Conservation (phyloP, 2,329 filamentous ascomycete species). For the Cucurbitaria berberidis region DNA sequence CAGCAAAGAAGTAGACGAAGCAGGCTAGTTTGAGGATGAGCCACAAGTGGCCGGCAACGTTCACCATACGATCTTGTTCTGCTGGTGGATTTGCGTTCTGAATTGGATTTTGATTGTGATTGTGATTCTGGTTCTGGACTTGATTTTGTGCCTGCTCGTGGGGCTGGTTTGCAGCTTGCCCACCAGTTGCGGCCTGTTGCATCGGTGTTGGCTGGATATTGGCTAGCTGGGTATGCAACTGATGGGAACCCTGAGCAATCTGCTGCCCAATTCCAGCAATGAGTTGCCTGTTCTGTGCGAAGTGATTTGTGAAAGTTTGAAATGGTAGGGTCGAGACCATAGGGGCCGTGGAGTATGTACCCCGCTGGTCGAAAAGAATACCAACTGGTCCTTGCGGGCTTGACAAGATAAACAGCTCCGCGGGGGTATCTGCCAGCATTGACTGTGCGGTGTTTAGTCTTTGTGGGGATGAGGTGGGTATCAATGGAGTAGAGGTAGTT, state of each 20-base stretch:
- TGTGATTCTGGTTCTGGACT: slow-evolving; percentile 17
- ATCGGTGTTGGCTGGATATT: slow-evolving; percentile 24
- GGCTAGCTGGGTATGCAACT: slow-evolving; percentile 26
- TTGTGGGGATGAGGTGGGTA: slow-evolving; percentile 10
- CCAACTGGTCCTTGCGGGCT: slow-evolving; percentile 47
- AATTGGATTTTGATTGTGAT: slow-evolving; percentile 16
- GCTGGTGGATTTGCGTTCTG: slow-evolving; percentile 19
- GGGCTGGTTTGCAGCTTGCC: slow-evolving; percentile 12
- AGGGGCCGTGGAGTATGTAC: slow-evolving; percentile 44
- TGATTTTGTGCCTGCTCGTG: slow-evolving; percentile 11
- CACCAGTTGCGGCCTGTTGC: slow-evolving; percentile 18
- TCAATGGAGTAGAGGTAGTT: slow-evolving; percentile 4
- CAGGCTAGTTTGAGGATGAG: slow-evolving; percentile 63
- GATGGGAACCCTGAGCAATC: slow-evolving; percentile 27
- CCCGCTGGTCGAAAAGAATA: slow-evolving; percentile 44
- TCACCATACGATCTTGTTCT: slow-evolving; percentile 34
- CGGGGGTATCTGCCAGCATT: slow-evolving; percentile 23
- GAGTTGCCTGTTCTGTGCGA: slow-evolving; percentile 41
- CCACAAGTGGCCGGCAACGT: slow-evolving; percentile 57
- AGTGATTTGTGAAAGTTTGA: slow-evolving; percentile 42
- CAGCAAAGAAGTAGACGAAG: slow-evolving; percentile 64
- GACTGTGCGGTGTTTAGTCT: slow-evolving; percentile 8
- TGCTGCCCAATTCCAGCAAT: slow-evolving; percentile 40
- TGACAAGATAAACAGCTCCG: slow-evolving; percentile 45
- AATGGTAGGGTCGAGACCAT: slow-evolving; percentile 36